Percentiles rank a stretch among this genome's conserved stretches.
Evolutionary conservation across 2,329 filamentous ascomycete species (phyloP).

Genomic region (Pseudogymnoascus sp.): DNA sequence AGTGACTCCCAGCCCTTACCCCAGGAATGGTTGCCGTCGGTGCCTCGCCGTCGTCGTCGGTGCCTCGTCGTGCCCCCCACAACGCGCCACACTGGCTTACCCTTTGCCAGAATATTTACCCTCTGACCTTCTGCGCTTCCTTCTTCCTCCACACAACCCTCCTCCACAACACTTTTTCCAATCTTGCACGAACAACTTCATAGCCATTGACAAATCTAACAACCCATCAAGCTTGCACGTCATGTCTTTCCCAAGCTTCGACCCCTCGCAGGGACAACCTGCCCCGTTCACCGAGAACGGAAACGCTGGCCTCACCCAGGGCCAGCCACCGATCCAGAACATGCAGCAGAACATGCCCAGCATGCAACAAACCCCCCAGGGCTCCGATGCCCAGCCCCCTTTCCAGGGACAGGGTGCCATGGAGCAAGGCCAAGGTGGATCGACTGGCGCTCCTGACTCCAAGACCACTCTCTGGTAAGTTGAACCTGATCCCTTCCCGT

Average conservation of each 20-base stretch:
- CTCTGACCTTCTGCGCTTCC: background rate
- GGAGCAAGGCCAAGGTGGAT: constrained; percentile 26
- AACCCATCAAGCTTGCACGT: background rate
- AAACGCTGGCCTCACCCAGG: background rate
- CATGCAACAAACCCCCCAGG: background rate
- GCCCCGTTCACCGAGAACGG: background rate
- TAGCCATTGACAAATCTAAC: background rate
- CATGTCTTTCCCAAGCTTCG: constrained; percentile 1
- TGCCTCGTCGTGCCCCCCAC: background rate
- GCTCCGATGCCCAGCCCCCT: constrained; percentile 16
- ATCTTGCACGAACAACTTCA: background rate
- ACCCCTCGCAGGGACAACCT: background rate
- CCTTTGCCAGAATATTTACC: background rate
- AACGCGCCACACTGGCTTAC: background rate
- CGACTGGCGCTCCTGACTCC: constrained; percentile 38
- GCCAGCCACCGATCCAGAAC: background rate
- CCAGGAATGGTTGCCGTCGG: background rate
- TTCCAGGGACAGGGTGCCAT: constrained; percentile 36
- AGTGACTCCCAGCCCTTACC: background rate
- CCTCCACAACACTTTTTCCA: background rate
- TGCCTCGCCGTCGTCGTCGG: background rate
- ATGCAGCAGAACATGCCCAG: background rate
- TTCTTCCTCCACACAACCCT: background rate
- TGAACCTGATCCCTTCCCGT: constrained; percentile 23
- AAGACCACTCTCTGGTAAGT: constrained; percentile 49